phyloP scores from a whole-genome alignment of 2,329 filamentous ascomycete genomes.

The Fusarium illudens region DNA sequence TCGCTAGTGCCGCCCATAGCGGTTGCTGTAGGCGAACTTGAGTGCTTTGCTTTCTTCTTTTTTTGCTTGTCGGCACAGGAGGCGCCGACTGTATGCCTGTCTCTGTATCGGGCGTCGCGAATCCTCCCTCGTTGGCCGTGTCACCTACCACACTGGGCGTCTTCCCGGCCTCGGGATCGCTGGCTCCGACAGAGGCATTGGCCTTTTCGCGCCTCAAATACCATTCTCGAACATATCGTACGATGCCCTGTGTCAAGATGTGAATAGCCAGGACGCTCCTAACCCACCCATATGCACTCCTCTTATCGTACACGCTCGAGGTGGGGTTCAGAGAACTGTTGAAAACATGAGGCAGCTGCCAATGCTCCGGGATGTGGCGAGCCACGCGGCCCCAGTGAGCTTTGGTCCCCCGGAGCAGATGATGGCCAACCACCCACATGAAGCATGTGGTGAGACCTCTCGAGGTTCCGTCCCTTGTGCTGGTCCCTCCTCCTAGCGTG shows the following conservation, averaged over 20 bases:
- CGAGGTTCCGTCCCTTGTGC: constrained; percentile 71
- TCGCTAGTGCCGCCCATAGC: constrained; percentile 92
- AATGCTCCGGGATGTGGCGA: constrained; percentile 57
- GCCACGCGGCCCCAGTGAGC: constrained; percentile 58
- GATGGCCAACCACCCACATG: constrained; percentile 69
- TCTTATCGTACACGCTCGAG: constrained; percentile 61
- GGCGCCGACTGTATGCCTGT: constrained; percentile 47
- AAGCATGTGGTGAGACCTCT: constrained; percentile 77
- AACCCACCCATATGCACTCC: constrained; percentile 70
- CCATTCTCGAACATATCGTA: constrained; percentile 75
- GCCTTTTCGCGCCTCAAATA: constrained; percentile 68
- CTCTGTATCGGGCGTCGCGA: constrained; percentile 63
- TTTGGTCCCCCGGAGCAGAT: constrained; percentile 60
- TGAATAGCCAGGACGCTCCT: constrained; percentile 76
- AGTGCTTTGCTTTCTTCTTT: constrained; percentile 88
- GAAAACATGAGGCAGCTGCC: constrained; percentile 55
- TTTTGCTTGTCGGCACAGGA: constrained; percentile 71
- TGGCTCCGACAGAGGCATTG: constrained; percentile 57
- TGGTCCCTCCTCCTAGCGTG: constrained; percentile 83
- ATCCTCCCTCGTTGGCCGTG: constrained; percentile 49
- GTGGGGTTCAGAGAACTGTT: constrained; percentile 57
- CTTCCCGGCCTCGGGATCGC: constrained; percentile 72
- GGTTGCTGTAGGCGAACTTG: constrained; percentile 91
- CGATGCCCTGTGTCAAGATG: constrained; percentile 76
- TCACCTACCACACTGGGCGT: constrained; percentile 48